phyloP scores from a whole-genome alignment of 192 early-diverging fungal species.

The Linnemannia elongata region DNA sequence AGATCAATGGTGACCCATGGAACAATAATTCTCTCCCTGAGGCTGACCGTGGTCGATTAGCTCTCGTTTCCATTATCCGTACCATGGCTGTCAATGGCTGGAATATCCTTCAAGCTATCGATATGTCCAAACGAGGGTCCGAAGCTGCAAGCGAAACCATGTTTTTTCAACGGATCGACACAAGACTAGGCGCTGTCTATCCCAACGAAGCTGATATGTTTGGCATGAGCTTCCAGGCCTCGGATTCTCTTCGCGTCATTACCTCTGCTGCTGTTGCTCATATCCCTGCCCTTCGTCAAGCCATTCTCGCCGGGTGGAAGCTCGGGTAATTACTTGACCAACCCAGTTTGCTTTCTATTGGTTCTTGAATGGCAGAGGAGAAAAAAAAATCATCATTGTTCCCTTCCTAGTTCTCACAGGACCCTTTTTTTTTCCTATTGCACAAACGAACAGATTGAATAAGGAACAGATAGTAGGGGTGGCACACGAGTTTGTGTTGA shows the following conservation, averaged over 20 bases:
- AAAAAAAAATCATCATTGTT: too few relatives aligned
- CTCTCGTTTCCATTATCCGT: background rate
- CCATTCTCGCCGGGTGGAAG: background rate
- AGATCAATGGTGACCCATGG: background rate
- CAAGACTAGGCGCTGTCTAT: background rate
- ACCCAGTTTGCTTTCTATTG: too few relatives aligned
- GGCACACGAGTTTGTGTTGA: background rate
- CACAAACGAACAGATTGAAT: background rate
- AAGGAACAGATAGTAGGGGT: background rate
- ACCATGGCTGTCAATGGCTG: conserved; percentile 1
- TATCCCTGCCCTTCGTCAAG: background rate
- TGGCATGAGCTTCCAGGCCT: background rate
- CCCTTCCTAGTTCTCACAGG: too few relatives aligned
- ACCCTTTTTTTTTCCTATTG: background rate
- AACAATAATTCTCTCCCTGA: background rate
- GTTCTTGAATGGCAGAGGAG: too few relatives aligned
- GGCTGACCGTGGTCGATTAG: background rate
- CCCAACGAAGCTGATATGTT: background rate
- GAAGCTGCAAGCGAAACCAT: background rate
- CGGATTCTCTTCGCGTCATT: conserved; percentile 9
- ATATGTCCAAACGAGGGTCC: background rate
- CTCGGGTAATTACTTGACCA: background rate
- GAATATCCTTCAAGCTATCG: background rate
- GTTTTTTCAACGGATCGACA: background rate
- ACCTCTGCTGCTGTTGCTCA: background rate